A percentile compares a stretch with the other conserved stretches of the same genome.
Evolutionary conservation across 805 yeast genomes (phyloP).

Genomic region (Metschnikowia gruessii): DNA sequence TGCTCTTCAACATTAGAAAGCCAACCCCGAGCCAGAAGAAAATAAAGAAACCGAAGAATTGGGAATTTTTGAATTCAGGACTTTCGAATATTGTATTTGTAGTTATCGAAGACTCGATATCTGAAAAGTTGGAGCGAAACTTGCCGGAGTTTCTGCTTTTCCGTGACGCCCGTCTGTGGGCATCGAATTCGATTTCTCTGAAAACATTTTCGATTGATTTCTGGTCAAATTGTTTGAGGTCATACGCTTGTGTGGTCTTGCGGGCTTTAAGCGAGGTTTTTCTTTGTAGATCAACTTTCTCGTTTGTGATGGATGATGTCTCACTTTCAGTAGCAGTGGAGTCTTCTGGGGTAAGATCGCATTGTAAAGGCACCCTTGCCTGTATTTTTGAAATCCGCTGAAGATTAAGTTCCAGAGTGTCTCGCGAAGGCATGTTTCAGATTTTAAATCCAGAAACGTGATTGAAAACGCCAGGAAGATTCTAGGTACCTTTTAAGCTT

Average conservation of each 20-base stretch:
- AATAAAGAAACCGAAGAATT: conserved; percentile 78
- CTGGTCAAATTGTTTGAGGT: conserved; percentile 6
- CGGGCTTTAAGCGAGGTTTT: conserved; percentile 2
- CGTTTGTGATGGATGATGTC: conserved; percentile 4
- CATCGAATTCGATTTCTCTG: conserved; percentile 10
- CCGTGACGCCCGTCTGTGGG: conserved; percentile 10
- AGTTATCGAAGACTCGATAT: conserved; percentile 9
- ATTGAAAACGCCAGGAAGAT: neutral
- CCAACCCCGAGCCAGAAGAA: conserved; percentile 72
- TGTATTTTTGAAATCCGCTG: conserved; percentile 8
- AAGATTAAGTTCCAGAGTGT: conserved; percentile 9
- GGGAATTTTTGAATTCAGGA: conserved; percentile 40
- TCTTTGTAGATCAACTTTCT: neutral
- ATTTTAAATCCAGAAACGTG: neutral
- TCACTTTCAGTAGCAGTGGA: conserved; percentile 9
- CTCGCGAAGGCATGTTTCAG: conserved; percentile 4
- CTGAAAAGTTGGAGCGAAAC: conserved; percentile 32
- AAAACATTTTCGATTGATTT: conserved; percentile 12
- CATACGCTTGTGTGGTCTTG: neutral
- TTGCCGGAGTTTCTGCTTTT: conserved; percentile 21
- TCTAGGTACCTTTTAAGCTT: neutral
- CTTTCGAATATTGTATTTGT: conserved; percentile 54
- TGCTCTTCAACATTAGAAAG: conserved; percentile 49
- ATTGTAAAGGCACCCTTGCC: conserved; percentile 12
- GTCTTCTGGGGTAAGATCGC: conserved; percentile 8